Conservation (phyloP, 2,329 filamentous ascomycete species). For the Exophiala dermatitidis region DNA sequence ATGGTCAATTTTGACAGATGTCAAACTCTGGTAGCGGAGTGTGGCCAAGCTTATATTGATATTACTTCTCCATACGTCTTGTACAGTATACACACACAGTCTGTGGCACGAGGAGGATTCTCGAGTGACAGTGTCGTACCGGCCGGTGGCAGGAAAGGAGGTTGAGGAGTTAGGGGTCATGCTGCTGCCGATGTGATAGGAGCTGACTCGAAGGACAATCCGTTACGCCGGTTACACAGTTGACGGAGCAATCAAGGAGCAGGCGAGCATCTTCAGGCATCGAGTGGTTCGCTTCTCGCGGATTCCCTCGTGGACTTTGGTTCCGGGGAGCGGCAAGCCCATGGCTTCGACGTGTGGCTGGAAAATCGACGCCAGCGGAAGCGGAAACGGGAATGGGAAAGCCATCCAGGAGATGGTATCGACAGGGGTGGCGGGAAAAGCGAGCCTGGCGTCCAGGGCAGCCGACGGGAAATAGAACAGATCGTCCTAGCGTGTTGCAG, state of each 20-base stretch:
- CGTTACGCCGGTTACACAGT: slow-evolving; percentile 10
- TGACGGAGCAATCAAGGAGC: slow-evolving; percentile 20
- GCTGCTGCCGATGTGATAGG: slow-evolving; percentile 3
- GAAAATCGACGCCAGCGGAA: neutral
- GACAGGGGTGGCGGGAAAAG: neutral
- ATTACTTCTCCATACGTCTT: neutral
- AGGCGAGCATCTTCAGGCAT: neutral
- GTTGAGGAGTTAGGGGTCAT: neutral
- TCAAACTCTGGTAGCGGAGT: slow-evolving; percentile 1
- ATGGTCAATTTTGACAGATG: slow-evolving; percentile 11
- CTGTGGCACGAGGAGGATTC: neutral
- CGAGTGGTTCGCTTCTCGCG: neutral
- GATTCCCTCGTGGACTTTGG: neutral
- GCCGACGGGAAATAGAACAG: neutral
- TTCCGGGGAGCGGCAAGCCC: neutral
- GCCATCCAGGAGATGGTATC: neutral
- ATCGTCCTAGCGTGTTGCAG: slow-evolving; percentile 15
- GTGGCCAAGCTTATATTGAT: slow-evolving; percentile 1
- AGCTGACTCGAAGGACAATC: neutral
- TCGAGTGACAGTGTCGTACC: neutral
- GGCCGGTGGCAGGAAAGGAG: neutral
- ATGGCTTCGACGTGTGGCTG: neutral
- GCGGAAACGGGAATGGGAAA: neutral
- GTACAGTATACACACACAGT: neutral
- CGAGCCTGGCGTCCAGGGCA: neutral